Evolutionary conservation across 2,329 filamentous ascomycete species (phyloP), one percentile per base, ranked within the genome.

Genomic region (Sporothrix mexicana): DNA sequence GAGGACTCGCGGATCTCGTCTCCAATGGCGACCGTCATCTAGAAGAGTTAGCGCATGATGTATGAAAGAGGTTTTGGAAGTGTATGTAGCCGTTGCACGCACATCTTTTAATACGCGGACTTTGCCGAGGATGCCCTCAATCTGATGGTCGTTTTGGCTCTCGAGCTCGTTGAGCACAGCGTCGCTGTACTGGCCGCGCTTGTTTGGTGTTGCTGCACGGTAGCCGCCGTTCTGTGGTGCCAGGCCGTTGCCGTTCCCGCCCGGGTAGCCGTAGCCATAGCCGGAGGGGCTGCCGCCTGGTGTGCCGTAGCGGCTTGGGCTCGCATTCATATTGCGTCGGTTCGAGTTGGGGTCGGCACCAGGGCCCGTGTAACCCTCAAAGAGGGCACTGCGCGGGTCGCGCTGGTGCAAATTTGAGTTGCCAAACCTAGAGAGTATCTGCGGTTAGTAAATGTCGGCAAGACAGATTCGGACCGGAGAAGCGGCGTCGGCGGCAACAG

Each of bases 1-100:
- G 93, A 93, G 15, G 93, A 96, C 75, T 97, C 93, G 77, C 95
- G 90, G 79, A 98, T 98, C 83, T 98, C 96, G 79, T 97, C 93
- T 76, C 96, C 96, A 77, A 99, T 99, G 5, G 95, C 93, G 51
- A 93, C 84, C 0, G 95, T 97, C 84, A 99, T 92, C 93, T 96
- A 76, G n/a, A 71, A 68, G 36, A 61, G 47, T n/a, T 1, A 45
- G 4, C n/a, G 51, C 8, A 41, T 41, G 8, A 3, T 49, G 47
- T 47, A 43, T 7, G 30, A 4, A 36, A 36, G 7, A 3, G 23
- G 0, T 41, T 30, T 2, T 12, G 69, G 23, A 66, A 3, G 13
- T 9, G 72, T 73, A 43, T 45, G 17, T 61, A 73, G 69, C 64
- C 67, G 68, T 69, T 30, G 59, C 13, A 67, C 92, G 80, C 83